These are phyloP conservation scores for Dactylellina drechsleri DNA, from an alignment of 2,329 filamentous ascomycete species.

Conservation along the genomic window DNA sequence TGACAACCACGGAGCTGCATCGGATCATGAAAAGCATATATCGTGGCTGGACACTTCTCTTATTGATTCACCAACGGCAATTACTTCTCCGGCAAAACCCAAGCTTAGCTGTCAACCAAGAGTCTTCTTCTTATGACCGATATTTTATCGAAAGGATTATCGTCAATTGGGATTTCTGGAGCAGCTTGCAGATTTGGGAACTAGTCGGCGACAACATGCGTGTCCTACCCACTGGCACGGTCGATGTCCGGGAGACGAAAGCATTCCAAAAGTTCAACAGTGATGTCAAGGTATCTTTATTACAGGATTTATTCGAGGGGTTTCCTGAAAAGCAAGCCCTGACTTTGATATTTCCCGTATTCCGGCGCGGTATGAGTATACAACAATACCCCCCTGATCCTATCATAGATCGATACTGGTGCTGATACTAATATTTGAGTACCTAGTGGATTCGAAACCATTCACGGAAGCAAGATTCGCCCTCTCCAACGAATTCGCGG, in stretches of 20 bases:
- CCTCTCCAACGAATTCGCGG: constrained; percentile 26
- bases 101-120: background rate
- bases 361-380: constrained; percentile 4
- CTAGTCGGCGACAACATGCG: constrained; percentile 20
- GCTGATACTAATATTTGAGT: background rate
- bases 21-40: constrained; percentile 35
- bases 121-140: background rate
- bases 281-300: constrained; percentile 16
- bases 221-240: constrained; percentile 20
- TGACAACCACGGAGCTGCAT: constrained; percentile 11
- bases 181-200: constrained; percentile 17
- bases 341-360: background rate
- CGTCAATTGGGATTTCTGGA: constrained; percentile 37
- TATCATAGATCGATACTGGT: background rate
- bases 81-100: background rate
- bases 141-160: constrained; percentile 29
- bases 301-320: background rate
- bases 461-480: constrained; percentile 14
- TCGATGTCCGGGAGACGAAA: constrained; percentile 13
- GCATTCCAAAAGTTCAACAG: constrained; percentile 13
- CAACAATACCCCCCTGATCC: background rate
- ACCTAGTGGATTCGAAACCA: constrained; percentile 18
- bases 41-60: constrained; percentile 33
- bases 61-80: constrained; percentile 19
- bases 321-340: background rate